A percentile compares a stretch with the other conserved stretches of the same genome.
Evolutionary conservation across 192 early-diverging fungal species (phyloP).

Genomic region (Blastocladiella britannica): DNA sequence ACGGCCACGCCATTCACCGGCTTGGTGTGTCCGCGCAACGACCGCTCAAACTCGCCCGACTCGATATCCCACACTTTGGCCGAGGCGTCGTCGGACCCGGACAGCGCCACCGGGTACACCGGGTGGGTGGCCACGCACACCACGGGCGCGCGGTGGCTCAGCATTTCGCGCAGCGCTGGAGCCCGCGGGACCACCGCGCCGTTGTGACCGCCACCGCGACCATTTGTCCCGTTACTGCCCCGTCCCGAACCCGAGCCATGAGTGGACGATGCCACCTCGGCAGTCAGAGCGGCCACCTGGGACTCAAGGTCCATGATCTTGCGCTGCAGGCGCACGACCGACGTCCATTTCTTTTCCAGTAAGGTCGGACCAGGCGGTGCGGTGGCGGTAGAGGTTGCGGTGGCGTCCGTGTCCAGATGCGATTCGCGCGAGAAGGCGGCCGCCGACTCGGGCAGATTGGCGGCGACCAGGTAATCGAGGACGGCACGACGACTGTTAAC

Average conservation of each 20-base stretch:
- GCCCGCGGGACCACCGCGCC: constrained; percentile 2
- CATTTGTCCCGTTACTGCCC: no score
- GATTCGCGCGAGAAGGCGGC: neutral
- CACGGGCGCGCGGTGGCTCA: constrained; percentile 58
- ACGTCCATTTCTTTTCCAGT: constrained; percentile 84
- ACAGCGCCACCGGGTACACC: constrained; percentile 54
- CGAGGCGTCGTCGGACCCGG: constrained; percentile 77
- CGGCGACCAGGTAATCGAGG: neutral
- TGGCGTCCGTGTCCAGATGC: neutral
- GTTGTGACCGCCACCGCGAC: constrained; percentile 9
- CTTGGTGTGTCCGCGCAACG: constrained; percentile 88
- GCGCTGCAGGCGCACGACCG: constrained; percentile 78
- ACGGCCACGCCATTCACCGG: constrained; percentile 76
- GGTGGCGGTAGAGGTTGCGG: neutral
- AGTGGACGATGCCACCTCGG: constrained; percentile 39
- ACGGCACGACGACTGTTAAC: no score
- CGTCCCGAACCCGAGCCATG: constrained; percentile 19
- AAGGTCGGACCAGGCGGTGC: neutral
- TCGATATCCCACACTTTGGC: constrained; percentile 90
- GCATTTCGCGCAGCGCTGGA: neutral
- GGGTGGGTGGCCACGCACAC: constrained; percentile 74
- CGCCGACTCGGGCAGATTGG: neutral
- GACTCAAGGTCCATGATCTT: constrained; percentile 86
- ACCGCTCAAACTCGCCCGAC: constrained; percentile 74
- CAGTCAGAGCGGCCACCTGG: constrained; percentile 54